A percentile compares a stretch with the other conserved stretches of the same genome.
These are phyloP conservation scores for Fonticula alba DNA, from an alignment of 78 protist species.

Conservation along the genomic window DNA sequence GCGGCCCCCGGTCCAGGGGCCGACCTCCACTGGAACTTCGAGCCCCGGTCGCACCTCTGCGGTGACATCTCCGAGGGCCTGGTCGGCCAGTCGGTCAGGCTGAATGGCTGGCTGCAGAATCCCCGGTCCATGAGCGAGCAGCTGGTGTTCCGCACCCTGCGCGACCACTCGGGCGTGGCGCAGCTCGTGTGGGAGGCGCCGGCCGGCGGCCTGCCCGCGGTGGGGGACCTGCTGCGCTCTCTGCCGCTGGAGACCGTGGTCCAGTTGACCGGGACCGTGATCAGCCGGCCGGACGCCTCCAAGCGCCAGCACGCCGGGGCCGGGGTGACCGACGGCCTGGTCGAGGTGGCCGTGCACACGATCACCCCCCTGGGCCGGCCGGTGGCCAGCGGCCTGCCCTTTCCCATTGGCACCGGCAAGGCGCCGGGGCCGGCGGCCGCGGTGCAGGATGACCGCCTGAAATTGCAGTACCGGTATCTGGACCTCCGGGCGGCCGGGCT, in stretches of 20 bases:
- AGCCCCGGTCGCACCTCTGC: conserved; percentile 2
- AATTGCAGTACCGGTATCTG: conserved; percentile 37
- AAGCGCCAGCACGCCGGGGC: too few relatives aligned
- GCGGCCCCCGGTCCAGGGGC: too few relatives aligned
- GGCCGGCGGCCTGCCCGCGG: too few relatives aligned
- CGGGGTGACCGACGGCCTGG: too few relatives aligned
- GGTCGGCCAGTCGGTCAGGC: background rate
- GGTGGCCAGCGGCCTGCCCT: too few relatives aligned
- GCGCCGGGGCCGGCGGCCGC: too few relatives aligned
- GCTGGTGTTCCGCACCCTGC: conserved; percentile 2
- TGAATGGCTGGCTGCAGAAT: conserved; percentile 3
- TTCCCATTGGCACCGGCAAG: too few relatives aligned
- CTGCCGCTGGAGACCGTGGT: background rate
- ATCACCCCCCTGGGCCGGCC: too few relatives aligned
- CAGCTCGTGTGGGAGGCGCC: background rate
- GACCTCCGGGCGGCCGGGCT: conserved; percentile 39
- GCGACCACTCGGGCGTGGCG: conserved; percentile 4
- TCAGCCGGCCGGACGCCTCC: too few relatives aligned
- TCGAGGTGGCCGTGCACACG: too few relatives aligned
- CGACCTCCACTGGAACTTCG: too few relatives aligned
- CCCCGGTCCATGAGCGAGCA: background rate
- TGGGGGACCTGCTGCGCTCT: background rate
- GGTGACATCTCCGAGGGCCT: background rate
- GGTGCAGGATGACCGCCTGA: conserved; percentile 16
- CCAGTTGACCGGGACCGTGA: too few relatives aligned